Evolutionary conservation across 75 land plant genomes (phyloP), one percentile per base, ranked within the genome.

Genomic region (Selaginella moellendorffii): DNA sequence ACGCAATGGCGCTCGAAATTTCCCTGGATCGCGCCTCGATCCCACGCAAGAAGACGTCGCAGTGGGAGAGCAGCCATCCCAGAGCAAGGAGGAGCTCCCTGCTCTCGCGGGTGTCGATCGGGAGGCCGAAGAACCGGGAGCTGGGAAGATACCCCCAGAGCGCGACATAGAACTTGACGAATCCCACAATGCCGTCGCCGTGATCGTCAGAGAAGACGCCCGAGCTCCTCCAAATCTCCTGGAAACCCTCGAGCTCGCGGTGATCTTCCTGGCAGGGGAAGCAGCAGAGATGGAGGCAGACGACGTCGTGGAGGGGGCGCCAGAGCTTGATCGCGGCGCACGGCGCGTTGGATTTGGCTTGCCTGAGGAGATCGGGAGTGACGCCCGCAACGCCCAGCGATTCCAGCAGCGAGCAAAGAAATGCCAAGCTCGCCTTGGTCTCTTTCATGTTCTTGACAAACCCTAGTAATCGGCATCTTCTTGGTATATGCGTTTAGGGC

Each of bases 121-220:
- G 12, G 25, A 71, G 56, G 18, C 27, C 2, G 69, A 71, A 71
- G 42, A 71, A 65, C 0, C 68, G 73, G 1, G 73, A 65, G 52
- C 58, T 28, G 1, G 68, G 46, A 9, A 68, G 73, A 62, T 71
- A 71, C n/a, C 73, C 69, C 73, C 73, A 71, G 18, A 65, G 62
- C 2, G 69, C 61, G 9, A 71, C 21, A 25, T 71, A 54, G 54
- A 71, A 65, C 53, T 71, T 71, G 53, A 71, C 73, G 59, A 71
- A 65, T 18, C 22, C 67, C 0, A 63, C 0, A 23, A 14, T 52
- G 2, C n/a, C n/a, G n/a, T n/a, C n/a, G n/a, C n/a, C n/a, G n/a
- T n/a, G n/a, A n/a, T n/a, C n/a, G n/a, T n/a, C n/a, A n/a, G n/a
- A n/a, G n/a, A n/a, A n/a, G n/a, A n/a, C n/a, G n/a, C n/a, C n/a